Conservation (phyloP, 371 early-diverging fungal genomes). For the Syncephalastrum monosporum region DNA sequence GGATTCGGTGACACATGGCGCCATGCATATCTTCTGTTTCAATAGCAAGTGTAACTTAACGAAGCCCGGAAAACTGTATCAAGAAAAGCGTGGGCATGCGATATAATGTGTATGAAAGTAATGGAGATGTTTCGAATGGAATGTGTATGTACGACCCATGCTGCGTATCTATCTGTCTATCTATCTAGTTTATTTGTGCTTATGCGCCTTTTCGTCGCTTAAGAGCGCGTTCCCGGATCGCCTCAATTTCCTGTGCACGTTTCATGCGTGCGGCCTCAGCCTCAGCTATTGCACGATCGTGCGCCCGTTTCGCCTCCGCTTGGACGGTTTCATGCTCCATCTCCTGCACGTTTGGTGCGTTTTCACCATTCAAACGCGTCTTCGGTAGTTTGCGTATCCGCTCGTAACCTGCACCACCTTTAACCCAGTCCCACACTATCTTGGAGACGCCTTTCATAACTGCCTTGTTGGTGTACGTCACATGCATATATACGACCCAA, state of each 20-base stretch:
- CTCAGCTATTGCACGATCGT: constrained; percentile 7
- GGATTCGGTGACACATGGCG: too few species aligned
- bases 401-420: constrained; percentile 35
- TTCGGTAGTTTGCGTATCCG: constrained; percentile 32
- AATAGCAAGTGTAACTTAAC: too few species aligned
- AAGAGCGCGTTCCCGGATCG: constrained; percentile 54
- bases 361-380: constrained; percentile 42
- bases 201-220: constrained; percentile 31
- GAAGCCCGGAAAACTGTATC: too few species aligned
- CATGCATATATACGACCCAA: constrained; percentile 79
- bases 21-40: too few species aligned
- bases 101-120: too few species aligned
- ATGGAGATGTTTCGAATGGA: too few species aligned
- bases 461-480: constrained; percentile 65
- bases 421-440: constrained; percentile 55
- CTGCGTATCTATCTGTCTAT: too few species aligned
- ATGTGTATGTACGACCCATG: too few species aligned
- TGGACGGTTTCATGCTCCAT: constrained; percentile 26
- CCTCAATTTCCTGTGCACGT: constrained; percentile 47
- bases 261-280: constrained; percentile 21
- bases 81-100: too few species aligned
- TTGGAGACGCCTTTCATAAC: constrained; percentile 69
- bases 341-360: constrained; percentile 30
- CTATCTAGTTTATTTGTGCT: too few species aligned
- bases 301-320: constrained; percentile 10